phyloP scores from a whole-genome alignment of 495 filamentous ascomycete genomes.

The Chaetomium cochliodes region DNA sequence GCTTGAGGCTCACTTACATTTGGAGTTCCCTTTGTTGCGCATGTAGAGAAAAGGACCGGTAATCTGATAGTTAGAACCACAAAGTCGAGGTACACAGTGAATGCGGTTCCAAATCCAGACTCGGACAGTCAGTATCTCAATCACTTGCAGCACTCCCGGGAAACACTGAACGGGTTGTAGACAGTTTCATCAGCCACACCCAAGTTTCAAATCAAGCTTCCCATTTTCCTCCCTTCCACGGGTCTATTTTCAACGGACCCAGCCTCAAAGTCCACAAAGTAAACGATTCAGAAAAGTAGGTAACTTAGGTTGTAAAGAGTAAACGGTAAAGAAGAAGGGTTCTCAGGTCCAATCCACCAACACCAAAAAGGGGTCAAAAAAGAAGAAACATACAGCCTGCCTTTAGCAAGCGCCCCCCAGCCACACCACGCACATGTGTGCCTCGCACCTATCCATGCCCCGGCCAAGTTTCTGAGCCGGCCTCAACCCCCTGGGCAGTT shows the following conservation, averaged over 20 bases:
- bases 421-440: not conserved
- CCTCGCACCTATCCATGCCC: not conserved
- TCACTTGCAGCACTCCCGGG: too few species aligned
- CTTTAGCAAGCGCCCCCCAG: not conserved
- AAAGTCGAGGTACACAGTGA: too few species aligned
- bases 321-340: slow-evolving; percentile 13
- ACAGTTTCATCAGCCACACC: too few species aligned
- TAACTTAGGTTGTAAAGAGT: slow-evolving; percentile 1
- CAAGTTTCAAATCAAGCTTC: not conserved
- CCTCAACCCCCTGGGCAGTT: not conserved
- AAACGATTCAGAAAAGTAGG: slow-evolving; percentile 10
- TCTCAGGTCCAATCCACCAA: slow-evolving; percentile 10
- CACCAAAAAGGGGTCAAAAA: slow-evolving; percentile 17
- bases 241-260: not conserved
- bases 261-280: not conserved
- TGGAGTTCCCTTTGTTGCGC: too few species aligned
- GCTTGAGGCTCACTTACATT: too few species aligned
- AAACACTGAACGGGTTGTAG: too few species aligned
- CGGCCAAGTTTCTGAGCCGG: not conserved
- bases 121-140: too few species aligned
- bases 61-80: too few species aligned
- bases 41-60: too few species aligned
- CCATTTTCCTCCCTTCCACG: not conserved
- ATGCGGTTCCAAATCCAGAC: too few species aligned
- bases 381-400: slow-evolving; percentile 20